Evolutionary conservation across 1,284 basidiomycete species (phyloP), one percentile per base, ranked within the genome.

Genomic region (Puccinia novopanici): DNA sequence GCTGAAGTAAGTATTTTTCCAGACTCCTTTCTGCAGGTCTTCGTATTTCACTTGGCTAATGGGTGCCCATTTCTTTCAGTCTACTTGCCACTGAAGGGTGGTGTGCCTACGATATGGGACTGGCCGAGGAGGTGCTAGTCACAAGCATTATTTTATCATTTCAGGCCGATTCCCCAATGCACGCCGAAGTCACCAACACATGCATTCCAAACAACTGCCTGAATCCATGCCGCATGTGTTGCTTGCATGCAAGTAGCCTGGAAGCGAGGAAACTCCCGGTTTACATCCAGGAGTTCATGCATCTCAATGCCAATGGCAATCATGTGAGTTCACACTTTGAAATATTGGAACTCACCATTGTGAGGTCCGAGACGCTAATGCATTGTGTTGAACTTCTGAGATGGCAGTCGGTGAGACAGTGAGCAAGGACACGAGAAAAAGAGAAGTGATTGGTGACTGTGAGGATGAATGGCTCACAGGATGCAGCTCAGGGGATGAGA

Each of bases 21-120:
- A n/a, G n/a, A n/a, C n/a, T n/a, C n/a, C n/a, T n/a, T n/a, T n/a
- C n/a, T n/a, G n/a, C n/a, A n/a, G n/a, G n/a, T n/a, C n/a, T n/a
- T n/a, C n/a, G n/a, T n/a, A 57, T 57, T 57, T 6, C 8, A 12
- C 27, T 88, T 80, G 19, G 50, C 70, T 3, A 30, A 57, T 57
- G 8, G 24, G n/a, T 57, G n/a, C 17, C 4, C 55, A 6, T 30
- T 9, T 24, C 24, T 8, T 27, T 3, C 4, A 65, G 61, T 65
- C 12, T 19, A 3, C 5, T 65, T 17, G 9, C 61, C 8, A 65
- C 30, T 10, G 19, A 65, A 3, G 34, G 61, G 10, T 65, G 37
- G 37, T 9, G 3, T 19, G 61, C 61, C 8, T 40, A 65, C 24
- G 61, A 65, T 65, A 6, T 22, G 8, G 17, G 19, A 3, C 61